These are phyloP conservation scores for Neofusicoccum sp. DNA, from an alignment of 2,329 filamentous ascomycete species.

Conservation along the genomic window DNA sequence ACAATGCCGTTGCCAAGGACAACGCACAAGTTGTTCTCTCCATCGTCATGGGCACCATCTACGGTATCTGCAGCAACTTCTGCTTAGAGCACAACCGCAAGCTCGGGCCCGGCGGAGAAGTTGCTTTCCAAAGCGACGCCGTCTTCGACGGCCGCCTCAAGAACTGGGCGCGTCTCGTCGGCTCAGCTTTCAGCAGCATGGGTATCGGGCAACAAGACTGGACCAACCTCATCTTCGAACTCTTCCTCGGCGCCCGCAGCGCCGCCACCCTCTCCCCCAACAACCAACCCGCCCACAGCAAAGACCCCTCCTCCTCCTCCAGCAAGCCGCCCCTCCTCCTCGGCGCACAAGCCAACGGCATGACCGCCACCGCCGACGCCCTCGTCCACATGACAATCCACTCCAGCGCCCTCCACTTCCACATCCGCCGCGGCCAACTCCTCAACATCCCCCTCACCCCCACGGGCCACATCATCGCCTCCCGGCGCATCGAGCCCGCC, in stretches of 20 bases:
- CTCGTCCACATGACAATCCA: not conserved
- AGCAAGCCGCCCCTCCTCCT: not conserved
- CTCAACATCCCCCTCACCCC: not conserved
- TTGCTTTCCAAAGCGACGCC: not conserved
- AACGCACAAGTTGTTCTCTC: not conserved
- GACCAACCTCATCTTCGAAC: not conserved
- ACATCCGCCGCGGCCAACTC: not conserved
- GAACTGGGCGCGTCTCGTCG: not conserved
- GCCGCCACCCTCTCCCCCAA: not conserved
- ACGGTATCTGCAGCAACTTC: not conserved
- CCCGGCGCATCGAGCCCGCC: not conserved
- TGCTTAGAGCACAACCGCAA: not conserved
- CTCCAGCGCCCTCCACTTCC: not conserved
- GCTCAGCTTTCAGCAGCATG: not conserved
- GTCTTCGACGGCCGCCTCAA: not conserved
- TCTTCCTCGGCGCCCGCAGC: not conserved
- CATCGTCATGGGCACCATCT: not conserved
- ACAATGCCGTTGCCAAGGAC: not conserved
- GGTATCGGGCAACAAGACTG: not conserved
- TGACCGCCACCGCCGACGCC: not conserved
- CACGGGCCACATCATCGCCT: not conserved
- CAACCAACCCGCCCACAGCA: not conserved
- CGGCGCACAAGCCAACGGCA: not conserved
- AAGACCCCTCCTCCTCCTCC: not conserved
- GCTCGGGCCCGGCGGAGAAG: not conserved